Evolutionary conservation across 208 protist genomes (phyloP).

Genomic region (Trypanosoma caninum): DNA sequence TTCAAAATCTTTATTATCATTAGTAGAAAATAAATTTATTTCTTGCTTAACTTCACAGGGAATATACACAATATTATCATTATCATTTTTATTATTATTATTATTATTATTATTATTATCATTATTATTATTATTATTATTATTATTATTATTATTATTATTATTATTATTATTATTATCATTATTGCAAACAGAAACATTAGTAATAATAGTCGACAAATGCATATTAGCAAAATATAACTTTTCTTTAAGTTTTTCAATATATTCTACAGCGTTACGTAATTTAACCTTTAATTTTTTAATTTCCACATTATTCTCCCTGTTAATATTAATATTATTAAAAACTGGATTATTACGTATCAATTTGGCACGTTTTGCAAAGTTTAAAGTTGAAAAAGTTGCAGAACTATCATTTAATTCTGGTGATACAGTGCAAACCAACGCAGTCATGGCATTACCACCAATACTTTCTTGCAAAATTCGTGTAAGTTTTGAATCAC

Average conservation of each 20-base stretch:
- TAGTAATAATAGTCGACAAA: background rate
- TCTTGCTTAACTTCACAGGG: no score
- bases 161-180: conserved; percentile 5
- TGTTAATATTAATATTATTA: conserved; percentile 24
- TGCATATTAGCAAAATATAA: no score
- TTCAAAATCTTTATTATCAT: no score
- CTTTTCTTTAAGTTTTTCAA: conserved; percentile 13
- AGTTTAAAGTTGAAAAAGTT: conserved; percentile 80
- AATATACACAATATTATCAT: background rate
- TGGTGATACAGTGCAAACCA: conserved; percentile 84
- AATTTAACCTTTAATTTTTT: no score
- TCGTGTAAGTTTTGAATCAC: conserved; percentile 89
- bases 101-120: background rate
- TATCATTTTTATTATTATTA: background rate
- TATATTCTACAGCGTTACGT: no score
- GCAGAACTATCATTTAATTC: conserved; percentile 47
- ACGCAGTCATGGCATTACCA: conserved; percentile 59
- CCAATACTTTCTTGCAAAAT: conserved; percentile 84
- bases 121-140: background rate
- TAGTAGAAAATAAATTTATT: no score
- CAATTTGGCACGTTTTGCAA: conserved; percentile 59
- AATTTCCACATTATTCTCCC: conserved; percentile 23
- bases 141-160: conserved; percentile 1
- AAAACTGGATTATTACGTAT: conserved; percentile 41
- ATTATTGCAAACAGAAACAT: background rate